These are phyloP conservation scores for Fusarium sp. DNA, from an alignment of 2,329 filamentous ascomycete species.

Conservation along the genomic window DNA sequence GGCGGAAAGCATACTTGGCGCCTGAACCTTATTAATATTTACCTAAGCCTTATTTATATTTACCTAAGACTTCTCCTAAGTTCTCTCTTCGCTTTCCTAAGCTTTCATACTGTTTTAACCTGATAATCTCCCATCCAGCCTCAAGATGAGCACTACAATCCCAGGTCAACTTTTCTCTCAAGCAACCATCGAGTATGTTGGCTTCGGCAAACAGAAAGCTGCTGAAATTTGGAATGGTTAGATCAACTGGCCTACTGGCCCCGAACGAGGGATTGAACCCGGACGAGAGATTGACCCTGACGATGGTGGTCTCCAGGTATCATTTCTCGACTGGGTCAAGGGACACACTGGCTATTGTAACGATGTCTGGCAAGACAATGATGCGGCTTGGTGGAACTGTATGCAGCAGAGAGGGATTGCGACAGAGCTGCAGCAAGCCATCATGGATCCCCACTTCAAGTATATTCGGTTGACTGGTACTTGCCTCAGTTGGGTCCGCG, in stretches of 20 bases:
- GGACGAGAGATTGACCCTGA: not conserved
- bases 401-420: conserved; percentile 19
- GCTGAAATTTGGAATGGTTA: not conserved
- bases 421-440: conserved; percentile 12
- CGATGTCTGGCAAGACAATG: conserved; percentile 8
- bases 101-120: too few species aligned
- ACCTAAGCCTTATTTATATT: too few species aligned
- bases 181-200: not conserved
- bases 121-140: too few species aligned
- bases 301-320: not conserved
- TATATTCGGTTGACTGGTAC: conserved; percentile 15
- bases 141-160: too few species aligned
- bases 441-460: conserved; percentile 35
- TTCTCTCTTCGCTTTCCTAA: too few species aligned
- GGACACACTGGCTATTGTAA: conserved; percentile 10
- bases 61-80: too few species aligned
- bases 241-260: not conserved
- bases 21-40: too few species aligned
- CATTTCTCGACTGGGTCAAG: not conserved
- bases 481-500: conserved; percentile 28
- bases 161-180: not conserved
- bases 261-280: not conserved
- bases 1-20: too few species aligned
- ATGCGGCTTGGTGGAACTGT: conserved; percentile 4
- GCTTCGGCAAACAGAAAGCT: not conserved